Evolutionary conservation across 352 stramenopile genomes (phyloP), one percentile per base, ranked within the genome.

Genomic region (Globisporangium yorkense): DNA sequence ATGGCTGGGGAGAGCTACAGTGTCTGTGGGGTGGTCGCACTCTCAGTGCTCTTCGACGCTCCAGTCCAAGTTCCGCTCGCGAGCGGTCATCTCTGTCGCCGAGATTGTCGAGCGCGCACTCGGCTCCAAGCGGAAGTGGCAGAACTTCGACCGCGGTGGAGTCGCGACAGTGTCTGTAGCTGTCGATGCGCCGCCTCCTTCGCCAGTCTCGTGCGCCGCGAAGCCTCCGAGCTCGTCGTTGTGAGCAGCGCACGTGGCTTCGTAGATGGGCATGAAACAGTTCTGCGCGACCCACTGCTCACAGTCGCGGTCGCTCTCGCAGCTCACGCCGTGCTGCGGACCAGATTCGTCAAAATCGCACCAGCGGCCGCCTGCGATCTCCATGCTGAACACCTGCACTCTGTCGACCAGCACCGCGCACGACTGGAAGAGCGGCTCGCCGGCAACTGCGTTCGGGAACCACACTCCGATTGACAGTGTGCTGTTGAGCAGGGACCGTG

Each of bases 241-340:
- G 24, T 41, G 48, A 37, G 50, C 45, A 5, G 60, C 49, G 29
- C 80, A 90, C 9, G 78, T 50, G 8, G 80, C 74, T 35, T 86
- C 77, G 62, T 80, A 71, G 31, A 88, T 73, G 5, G 58, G 56
- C 72, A 90, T 86, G 50, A 90, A 85, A 60, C 80, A 90, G 53
- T 81, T 71, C 1, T 52, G 18, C 7, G 37, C 50, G 0, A 88
- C 75, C 74, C 68, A 87, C 13, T 73, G 49, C 0, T 55, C n/a
- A 46, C 80, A 90, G 18, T 86, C 66, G 6, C 29, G 44, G 46
- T 85, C 65, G 10, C 37, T 56, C 9, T 18, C 41, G 47, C 80
- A 89, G 0, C 67, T 10, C 15, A 89, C 57, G 0, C 50, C 18
- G 51, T 49, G 29, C 15, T 47, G 40, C n/a, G n/a, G n/a, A n/a